Evolutionary conservation across 345 rosid genomes (phyloP), one percentile per base, ranked within the genome.

Genomic region (Citrus trifoliata): DNA sequence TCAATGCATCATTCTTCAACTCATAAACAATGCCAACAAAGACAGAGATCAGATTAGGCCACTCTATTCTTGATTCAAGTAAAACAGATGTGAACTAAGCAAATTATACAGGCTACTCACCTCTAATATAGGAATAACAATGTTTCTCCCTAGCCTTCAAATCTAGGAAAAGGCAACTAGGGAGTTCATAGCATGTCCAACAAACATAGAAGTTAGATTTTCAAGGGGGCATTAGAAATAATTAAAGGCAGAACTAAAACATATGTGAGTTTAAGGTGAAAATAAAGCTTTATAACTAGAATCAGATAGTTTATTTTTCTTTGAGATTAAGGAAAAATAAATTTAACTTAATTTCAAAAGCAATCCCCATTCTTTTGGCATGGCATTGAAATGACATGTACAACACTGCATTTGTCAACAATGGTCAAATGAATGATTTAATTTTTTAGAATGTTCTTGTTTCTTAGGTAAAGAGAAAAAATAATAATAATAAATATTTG

Each of bases 1-100:
- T 73, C 63, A 73, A 22, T 7, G 24, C 32, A 56, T 66, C 48
- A 22, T 25, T 55, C 37, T 38, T 28, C 25, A 60, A 37, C 13
- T 19, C 37, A 24, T 8, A 73, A 48, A 73, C 37, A 60, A 75
- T 30, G 32, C 63, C 51, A 64, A 60, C 27, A 74, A 33, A 55
- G 5, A 35, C 63, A 40, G 37, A 14, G 38, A 63, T 66, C 28
- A 18, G 3, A 79, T 40, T 24, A 69, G 6, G 40, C 76, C 28
- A 78, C n/a, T 32, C 75, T 66, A 46, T 60, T 42, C 16, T 35
- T 7, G 73, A 67, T 74, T 74, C 32, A 76, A 65, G 53, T 65
- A 37, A 76, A 8, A 53, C 56, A 62, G 75, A 51, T 2, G 22
- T 63, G 22, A 32, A 35, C 19, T 21, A 58, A 60, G 24, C 13